Evolutionary conservation across 768 basidiomycete genomes (phyloP).

Genomic region (Austroboletus festivus): DNA sequence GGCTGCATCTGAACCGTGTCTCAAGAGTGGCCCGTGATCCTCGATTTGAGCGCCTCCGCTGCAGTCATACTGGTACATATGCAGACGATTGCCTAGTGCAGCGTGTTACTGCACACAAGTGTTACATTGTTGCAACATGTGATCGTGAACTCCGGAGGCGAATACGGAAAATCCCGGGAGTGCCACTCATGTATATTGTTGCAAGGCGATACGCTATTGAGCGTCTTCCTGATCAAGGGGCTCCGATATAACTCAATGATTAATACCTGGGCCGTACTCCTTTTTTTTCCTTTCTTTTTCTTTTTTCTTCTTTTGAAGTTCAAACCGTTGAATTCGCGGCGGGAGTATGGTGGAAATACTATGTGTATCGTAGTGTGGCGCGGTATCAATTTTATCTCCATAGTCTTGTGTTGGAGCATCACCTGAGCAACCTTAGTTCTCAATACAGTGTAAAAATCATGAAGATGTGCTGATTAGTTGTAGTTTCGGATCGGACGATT

Average conservation of each 20-base stretch:
- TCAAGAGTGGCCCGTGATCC: slow-evolving; percentile 94
- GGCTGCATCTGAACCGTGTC: slow-evolving; percentile 10
- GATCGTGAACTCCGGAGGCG: slow-evolving; percentile 91
- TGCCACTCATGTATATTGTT: slow-evolving; percentile 97
- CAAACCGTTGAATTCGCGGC: no score
- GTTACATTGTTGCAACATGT: slow-evolving; percentile 97
- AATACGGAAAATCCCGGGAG: slow-evolving; percentile 88
- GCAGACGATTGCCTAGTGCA: slow-evolving; percentile 98
- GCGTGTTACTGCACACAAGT: slow-evolving; percentile 90
- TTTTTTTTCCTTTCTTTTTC: no score
- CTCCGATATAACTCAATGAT: slow-evolving; percentile 46
- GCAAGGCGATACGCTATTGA: slow-evolving; percentile 91
- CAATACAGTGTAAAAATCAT: background rate
- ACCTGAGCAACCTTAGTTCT: background rate
- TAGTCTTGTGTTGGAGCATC: no score
- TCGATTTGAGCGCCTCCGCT: slow-evolving; percentile 89
- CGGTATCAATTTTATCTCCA: no score
- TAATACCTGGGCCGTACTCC: background rate
- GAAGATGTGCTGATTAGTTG: background rate
- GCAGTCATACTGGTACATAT: slow-evolving; percentile 94
- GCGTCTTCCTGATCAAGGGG: slow-evolving; percentile 90
- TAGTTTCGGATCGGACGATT: no score
- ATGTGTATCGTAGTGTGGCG: no score
- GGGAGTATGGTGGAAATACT: background rate
- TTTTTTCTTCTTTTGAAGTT: no score